phyloP scores from a whole-genome alignment of 768 basidiomycete genomes.

The Lactifluus rugatus region DNA sequence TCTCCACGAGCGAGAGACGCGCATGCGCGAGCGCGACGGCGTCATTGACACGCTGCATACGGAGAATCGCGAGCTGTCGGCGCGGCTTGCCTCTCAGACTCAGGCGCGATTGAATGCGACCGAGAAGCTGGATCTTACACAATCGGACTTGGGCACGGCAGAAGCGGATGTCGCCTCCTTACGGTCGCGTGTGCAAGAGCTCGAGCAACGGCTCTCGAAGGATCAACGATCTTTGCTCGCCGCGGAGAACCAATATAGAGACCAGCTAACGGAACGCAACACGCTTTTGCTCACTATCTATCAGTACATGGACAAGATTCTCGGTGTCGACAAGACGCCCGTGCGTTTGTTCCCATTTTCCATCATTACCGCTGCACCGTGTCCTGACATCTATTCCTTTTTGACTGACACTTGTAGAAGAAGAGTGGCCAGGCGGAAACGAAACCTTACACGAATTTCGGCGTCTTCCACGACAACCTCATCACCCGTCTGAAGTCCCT shows the following conservation, averaged over 20 bases:
- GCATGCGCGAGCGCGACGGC: slow-evolving; percentile 58
- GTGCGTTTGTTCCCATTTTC: slow-evolving; percentile 34
- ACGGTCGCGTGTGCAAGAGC: slow-evolving; percentile 54
- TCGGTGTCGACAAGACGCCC: slow-evolving; percentile 80
- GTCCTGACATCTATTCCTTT: not conserved
- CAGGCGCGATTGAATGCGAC: slow-evolving; percentile 79
- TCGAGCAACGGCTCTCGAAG: slow-evolving; percentile 74
- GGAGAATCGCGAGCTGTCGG: slow-evolving; percentile 72
- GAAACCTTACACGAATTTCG: slow-evolving; percentile 89
- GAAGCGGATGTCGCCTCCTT: slow-evolving; percentile 58
- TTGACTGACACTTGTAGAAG: slow-evolving; percentile 38
- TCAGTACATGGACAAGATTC: slow-evolving; percentile 90
- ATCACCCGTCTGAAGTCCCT: slow-evolving; percentile 79
- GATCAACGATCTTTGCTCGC: slow-evolving; percentile 65
- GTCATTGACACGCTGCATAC: slow-evolving; percentile 66
- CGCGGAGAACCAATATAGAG: slow-evolving; percentile 75
- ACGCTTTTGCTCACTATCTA: slow-evolving; percentile 86
- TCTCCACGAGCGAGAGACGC: slow-evolving; percentile 53
- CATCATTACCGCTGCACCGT: not conserved
- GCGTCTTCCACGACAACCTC: slow-evolving; percentile 90
- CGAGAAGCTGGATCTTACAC: slow-evolving; percentile 77
- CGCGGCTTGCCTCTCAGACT: slow-evolving; percentile 72
- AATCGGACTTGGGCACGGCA: slow-evolving; percentile 48
- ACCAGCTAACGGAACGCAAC: slow-evolving; percentile 89
- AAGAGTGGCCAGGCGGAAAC: slow-evolving; percentile 70